Base-by-base conservation (phyloP, 192 early-diverging fungal species). In the Rhizophagus prolifer region DNA sequence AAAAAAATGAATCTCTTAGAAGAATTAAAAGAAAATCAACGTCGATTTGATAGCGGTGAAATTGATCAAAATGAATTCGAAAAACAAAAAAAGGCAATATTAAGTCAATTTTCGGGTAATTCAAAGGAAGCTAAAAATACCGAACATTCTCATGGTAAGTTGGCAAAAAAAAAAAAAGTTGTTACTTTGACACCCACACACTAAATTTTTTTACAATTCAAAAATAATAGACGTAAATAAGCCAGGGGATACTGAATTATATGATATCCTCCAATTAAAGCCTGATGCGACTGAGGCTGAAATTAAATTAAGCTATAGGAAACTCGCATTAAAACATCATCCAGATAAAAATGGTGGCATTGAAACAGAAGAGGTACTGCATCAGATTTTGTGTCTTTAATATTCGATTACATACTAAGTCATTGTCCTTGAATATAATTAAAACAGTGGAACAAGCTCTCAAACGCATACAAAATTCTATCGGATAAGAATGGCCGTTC, bases 231-330 rank as follows among this genome's bases (percentile, higher is more conserved):
- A 21, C 7, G 13, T n/a, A 8, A 66, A 31, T 66, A 86, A 84
- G 82, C 80, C 80, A 44, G 81, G 76, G 50, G 93, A 95, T 78
- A 96, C 94, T 75, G 95, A 93, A 76, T 87, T 92, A 62, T 99
- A 99, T 85, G 95, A 97, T 60, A 72, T 89, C 12, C 88, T 99
- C 34, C 96, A 89, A 68, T 93, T 96, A 58, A 63, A 81, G 36
- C 91, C 94, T 19, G 69, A 64, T 16, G 93, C 92, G 64, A 86
- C 86, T 74, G 96, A 97, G 23, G 58, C 82, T 66, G 94, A 97
- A 62, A 85, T 99, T 79, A 98, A 96, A 84, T 98, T 96, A 86
- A 94, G 94, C 13, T 96, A 96, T 89, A 82, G 93, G 64, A 99
- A 97, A 81, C 87, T 96, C 41, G 96, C 96, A 16, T 84, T 97